Conservation (phyloP, 257 asterid species). For the Jaltomata sinuosa region DNA sequence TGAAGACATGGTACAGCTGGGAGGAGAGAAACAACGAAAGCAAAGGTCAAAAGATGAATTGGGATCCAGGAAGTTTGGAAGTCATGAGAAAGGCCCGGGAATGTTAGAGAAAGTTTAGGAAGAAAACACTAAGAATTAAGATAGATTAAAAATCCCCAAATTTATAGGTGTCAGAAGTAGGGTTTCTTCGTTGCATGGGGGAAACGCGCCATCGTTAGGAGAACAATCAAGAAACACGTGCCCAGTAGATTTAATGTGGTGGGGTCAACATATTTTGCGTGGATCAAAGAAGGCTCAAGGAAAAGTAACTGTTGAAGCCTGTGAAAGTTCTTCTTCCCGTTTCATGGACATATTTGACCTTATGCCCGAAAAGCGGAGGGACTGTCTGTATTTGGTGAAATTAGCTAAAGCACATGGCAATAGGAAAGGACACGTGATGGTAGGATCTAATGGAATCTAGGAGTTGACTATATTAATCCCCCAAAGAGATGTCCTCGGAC, state of each 20-base stretch:
- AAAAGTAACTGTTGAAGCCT: background rate
- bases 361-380: background rate
- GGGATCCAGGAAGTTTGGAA: no score
- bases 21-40: no score
- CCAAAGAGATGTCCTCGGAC: no score
- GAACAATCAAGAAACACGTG: no score
- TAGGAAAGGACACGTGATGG: background rate
- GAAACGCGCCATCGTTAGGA: background rate
- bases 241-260: background rate
- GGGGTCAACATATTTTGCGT: background rate
- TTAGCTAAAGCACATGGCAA: background rate
- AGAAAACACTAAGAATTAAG: background rate
- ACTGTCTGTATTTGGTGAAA: no score
- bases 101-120: no score
- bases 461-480: no score
- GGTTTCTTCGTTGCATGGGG: background rate
- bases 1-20: no score
- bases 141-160: no score
- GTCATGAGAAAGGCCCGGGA: no score
- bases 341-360: background rate
- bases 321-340: background rate
- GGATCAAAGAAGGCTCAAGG: background rate
- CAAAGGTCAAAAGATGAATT: no score
- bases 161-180: background rate
- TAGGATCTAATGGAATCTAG: no score